Evolutionary conservation across 1,284 basidiomycete species (phyloP).

Genomic region (Somion occarium): DNA sequence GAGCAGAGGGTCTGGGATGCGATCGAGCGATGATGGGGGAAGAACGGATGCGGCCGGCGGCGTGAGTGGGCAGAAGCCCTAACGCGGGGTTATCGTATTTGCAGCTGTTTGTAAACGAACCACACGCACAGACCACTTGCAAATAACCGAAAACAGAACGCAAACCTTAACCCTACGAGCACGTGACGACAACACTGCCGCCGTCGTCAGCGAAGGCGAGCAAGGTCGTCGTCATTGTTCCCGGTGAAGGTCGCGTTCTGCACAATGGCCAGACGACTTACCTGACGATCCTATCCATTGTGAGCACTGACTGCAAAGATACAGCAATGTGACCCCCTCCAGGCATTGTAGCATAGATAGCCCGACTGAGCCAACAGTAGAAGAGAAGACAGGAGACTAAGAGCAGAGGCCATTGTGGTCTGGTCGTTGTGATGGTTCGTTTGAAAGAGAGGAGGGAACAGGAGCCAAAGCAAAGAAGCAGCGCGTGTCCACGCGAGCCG

Average conservation of each 20-base stretch:
- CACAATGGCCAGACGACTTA: conserved; percentile 7
- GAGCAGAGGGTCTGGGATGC: conserved; percentile 20
- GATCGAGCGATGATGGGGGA: conserved; percentile 30
- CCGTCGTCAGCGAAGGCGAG: conserved; percentile 10
- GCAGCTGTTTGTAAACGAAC: conserved; percentile 11
- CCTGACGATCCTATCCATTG: background rate
- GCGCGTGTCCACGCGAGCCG: conserved; percentile 25
- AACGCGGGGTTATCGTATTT: conserved; percentile 3
- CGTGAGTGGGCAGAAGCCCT: conserved; percentile 22
- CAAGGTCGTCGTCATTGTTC: conserved; percentile 15
- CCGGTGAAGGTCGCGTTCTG: conserved; percentile 7
- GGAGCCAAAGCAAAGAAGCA: conserved; percentile 3
- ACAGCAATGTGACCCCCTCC: background rate
- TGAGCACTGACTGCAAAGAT: background rate
- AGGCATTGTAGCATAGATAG: conserved; percentile 3
- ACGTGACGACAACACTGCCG: conserved; percentile 20
- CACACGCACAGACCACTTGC: conserved; percentile 27
- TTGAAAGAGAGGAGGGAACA: conserved; percentile 13
- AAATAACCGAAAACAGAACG: conserved; percentile 14
- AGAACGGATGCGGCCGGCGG: conserved; percentile 26
- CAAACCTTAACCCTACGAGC: conserved; percentile 24
- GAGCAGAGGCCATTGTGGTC: background rate
- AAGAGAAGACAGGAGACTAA: conserved; percentile 6
- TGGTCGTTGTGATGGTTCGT: conserved; percentile 13
- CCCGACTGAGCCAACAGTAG: background rate